Evolutionary conservation across 805 yeast genomes (phyloP).

Genomic region (Geotrichum ghanense): DNA sequence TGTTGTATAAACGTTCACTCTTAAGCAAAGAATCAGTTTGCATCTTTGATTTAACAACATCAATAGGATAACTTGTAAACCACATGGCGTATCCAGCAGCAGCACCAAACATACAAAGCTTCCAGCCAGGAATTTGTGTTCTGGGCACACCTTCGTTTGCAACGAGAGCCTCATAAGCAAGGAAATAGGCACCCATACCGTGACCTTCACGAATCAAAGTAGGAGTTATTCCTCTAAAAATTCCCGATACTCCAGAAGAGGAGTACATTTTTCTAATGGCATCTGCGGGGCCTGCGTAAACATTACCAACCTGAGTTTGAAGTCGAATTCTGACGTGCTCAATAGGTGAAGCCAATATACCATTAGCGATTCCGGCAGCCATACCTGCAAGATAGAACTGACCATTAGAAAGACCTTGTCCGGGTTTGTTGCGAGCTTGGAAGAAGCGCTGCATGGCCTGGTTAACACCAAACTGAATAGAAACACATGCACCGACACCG

Average conservation of each 20-base stretch:
- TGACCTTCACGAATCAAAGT: slow-evolving; percentile 75
- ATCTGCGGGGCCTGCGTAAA: slow-evolving; percentile 64
- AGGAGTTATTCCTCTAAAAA: slow-evolving; percentile 75
- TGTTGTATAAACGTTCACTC: slow-evolving; percentile 45
- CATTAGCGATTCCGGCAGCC: slow-evolving; percentile 88
- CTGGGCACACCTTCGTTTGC: slow-evolving; percentile 48
- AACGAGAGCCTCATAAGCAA: slow-evolving; percentile 83
- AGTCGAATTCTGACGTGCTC: slow-evolving; percentile 91
- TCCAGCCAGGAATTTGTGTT: slow-evolving; percentile 76
- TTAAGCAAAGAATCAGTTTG: slow-evolving; percentile 63
- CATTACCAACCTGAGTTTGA: slow-evolving; percentile 67
- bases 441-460: slow-evolving; percentile 86
- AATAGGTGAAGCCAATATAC: slow-evolving; percentile 83
- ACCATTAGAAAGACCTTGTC: slow-evolving; percentile 33
- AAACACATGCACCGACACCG: slow-evolving; percentile 96
- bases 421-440: slow-evolving; percentile 28
- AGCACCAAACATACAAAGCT: slow-evolving; percentile 80
- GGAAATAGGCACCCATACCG: slow-evolving; percentile 78
- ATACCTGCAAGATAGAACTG: slow-evolving; percentile 80
- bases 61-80: slow-evolving; percentile 77
- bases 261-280: slow-evolving; percentile 47
- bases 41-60: slow-evolving; percentile 79
- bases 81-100: slow-evolving; percentile 85
- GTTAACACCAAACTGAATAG: slow-evolving; percentile 90
- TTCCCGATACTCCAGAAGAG: slow-evolving; percentile 44